Percentiles rank a stretch among this genome's conserved stretches.
These are phyloP conservation scores for Chimonanthus praecox DNA, from an alignment of 164 flowering plant genomes.

Conservation along the genomic window DNA sequence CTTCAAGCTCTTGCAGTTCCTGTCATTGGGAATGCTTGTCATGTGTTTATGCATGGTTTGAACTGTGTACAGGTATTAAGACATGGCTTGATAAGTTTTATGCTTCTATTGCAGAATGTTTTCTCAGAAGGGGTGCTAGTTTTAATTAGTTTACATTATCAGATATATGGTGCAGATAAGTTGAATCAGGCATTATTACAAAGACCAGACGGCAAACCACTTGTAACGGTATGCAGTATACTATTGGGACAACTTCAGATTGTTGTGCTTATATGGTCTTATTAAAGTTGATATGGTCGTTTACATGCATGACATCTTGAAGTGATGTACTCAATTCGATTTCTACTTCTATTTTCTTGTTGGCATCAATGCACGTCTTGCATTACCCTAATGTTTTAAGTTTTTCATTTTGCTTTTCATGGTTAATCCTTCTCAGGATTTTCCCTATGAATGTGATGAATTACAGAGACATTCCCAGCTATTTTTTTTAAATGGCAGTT, in stretches of 20 bases:
- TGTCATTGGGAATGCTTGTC: conserved; percentile 82
- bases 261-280: not conserved
- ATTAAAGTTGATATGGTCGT: not conserved
- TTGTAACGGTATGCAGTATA: conserved; percentile 51
- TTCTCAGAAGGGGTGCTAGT: not conserved
- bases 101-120: not conserved
- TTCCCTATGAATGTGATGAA: not conserved
- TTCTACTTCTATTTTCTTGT: not conserved
- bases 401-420: not conserved
- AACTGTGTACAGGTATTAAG: conserved; percentile 67
- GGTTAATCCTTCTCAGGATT: not conserved
- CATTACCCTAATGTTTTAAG: not conserved
- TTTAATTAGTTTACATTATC: conserved; percentile 13
- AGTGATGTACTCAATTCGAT: not conserved
- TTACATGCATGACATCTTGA: not conserved
- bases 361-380: not conserved
- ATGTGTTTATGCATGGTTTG: conserved; percentile 92
- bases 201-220: conserved; percentile 65
- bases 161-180: conserved; percentile 92
- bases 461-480: not conserved
- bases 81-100: not conserved
- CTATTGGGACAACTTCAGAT: not conserved
- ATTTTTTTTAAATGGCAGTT: no score
- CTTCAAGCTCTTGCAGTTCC: conserved; percentile 90
- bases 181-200: conserved; percentile 54